phyloP scores from a whole-genome alignment of 2,329 filamentous ascomycete genomes.

The Colletotrichum truncatum region DNA sequence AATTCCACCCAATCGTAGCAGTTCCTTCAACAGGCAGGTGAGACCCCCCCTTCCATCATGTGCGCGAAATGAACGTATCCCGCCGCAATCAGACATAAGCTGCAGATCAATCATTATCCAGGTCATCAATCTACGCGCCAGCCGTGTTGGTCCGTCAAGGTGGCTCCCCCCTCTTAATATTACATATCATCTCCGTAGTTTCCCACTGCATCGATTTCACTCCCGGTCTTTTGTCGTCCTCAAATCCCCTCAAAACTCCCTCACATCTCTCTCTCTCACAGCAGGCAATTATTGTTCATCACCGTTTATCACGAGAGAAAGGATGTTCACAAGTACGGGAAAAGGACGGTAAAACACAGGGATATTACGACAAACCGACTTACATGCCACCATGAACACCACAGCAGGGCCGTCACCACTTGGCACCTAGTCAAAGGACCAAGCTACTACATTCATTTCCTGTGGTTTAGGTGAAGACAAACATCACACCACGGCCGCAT shows the following conservation, averaged over 20 bases:
- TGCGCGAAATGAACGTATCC: slow-evolving; percentile 16
- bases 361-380: too few relatives aligned
- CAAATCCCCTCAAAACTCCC: background rate
- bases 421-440: too few relatives aligned
- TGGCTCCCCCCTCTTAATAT: background rate
- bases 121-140: background rate
- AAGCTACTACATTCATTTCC: too few relatives aligned
- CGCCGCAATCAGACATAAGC: slow-evolving; percentile 13
- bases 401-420: too few relatives aligned
- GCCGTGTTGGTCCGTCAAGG: background rate
- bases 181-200: slow-evolving; percentile 1
- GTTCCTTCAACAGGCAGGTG: background rate
- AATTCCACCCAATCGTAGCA: slow-evolving; percentile 3
- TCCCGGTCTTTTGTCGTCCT: background rate
- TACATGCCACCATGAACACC: too few relatives aligned
- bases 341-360: too few relatives aligned
- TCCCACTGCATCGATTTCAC: background rate
- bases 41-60: background rate
- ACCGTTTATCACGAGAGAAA: too few relatives aligned
- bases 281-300: too few relatives aligned
- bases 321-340: too few relatives aligned
- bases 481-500: too few relatives aligned
- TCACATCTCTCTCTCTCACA: too few relatives aligned
- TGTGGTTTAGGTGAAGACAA: too few relatives aligned
- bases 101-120: slow-evolving; percentile 8